Percentiles rank a stretch among this genome's conserved stretches.
These are phyloP conservation scores for Boletus insuetus DNA, from an alignment of 768 basidiomycete genomes.

Conservation along the genomic window DNA sequence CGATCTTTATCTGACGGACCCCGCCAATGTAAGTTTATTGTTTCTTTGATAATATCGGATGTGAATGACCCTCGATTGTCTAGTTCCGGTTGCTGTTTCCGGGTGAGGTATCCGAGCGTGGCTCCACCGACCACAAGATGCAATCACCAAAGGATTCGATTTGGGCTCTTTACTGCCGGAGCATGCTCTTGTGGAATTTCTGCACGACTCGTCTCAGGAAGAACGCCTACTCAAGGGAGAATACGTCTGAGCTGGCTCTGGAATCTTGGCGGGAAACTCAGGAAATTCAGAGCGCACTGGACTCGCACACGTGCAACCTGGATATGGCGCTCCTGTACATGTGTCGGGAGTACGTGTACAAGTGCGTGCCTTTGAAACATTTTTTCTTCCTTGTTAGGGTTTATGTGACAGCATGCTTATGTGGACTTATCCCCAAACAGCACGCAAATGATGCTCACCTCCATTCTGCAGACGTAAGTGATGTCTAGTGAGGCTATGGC, in stretches of 20 bases:
- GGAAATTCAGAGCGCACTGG: slow-evolving; percentile 62
- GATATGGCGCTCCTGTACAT: slow-evolving; percentile 67
- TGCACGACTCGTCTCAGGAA: slow-evolving; percentile 50
- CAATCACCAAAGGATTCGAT: slow-evolving; percentile 72
- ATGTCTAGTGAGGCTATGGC: neutral
- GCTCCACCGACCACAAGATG: slow-evolving; percentile 39
- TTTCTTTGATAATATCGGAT: slow-evolving; percentile 2
- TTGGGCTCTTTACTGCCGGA: slow-evolving; percentile 80
- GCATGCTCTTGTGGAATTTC: slow-evolving; percentile 79
- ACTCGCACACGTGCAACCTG: slow-evolving; percentile 66
- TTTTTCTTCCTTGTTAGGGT: slow-evolving; percentile 7
- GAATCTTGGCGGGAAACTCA: slow-evolving; percentile 67
- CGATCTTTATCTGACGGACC: slow-evolving; percentile 58
- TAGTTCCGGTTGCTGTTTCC: slow-evolving; percentile 60
- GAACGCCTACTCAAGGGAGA: slow-evolving; percentile 42
- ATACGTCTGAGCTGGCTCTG: slow-evolving; percentile 57
- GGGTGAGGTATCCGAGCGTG: slow-evolving; percentile 61
- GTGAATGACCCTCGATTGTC: slow-evolving; percentile 5
- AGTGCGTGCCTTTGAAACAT: slow-evolving; percentile 44
- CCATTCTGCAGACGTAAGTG: slow-evolving; percentile 62
- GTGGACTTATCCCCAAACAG: slow-evolving; percentile 34
- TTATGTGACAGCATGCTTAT: slow-evolving; percentile 13
- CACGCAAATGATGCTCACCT: slow-evolving; percentile 62
- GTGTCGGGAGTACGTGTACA: slow-evolving; percentile 69
- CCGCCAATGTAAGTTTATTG: slow-evolving; percentile 54